Percentiles rank a stretch among this genome's conserved stretches.
These are phyloP conservation scores for Aurifilum marmelostoma DNA, from an alignment of 2,329 filamentous ascomycete species.

Conservation along the genomic window DNA sequence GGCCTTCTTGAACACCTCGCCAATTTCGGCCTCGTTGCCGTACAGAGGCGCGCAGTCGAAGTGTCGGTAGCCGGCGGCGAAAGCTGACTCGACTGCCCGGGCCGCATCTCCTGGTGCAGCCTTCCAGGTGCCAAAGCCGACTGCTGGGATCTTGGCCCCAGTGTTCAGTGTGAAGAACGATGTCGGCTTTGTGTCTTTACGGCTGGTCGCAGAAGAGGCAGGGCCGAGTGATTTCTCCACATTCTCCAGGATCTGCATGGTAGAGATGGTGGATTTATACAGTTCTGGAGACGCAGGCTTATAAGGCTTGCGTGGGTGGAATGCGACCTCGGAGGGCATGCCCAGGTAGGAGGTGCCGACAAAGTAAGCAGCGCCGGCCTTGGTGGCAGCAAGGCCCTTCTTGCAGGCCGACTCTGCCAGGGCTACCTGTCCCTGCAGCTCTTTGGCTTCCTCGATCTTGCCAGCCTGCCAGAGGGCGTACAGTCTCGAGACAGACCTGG, in stretches of 20 bases:
- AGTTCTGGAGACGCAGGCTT: not conserved
- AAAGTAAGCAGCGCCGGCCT: conserved; percentile 43
- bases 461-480: conserved; percentile 47
- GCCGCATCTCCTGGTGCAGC: conserved; percentile 20
- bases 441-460: conserved; percentile 41
- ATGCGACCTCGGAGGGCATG: not conserved
- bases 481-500: conserved; percentile 44
- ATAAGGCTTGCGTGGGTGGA: not conserved
- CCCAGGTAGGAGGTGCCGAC: not conserved
- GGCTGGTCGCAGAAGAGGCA: not conserved
- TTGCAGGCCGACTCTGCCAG: conserved; percentile 56
- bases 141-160: conserved; percentile 12
- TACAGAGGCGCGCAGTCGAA: conserved; percentile 51
- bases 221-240: not conserved
- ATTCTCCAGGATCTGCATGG: not conserved
- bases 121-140: conserved; percentile 24
- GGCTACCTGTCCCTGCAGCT: conserved; percentile 47
- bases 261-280: not conserved
- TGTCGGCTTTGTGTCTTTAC: not conserved
- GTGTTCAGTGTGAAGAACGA: conserved; percentile 12
- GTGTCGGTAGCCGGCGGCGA: conserved; percentile 56
- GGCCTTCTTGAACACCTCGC: conserved; percentile 34
- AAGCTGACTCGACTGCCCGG: conserved; percentile 39
- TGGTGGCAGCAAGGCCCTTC: conserved; percentile 52
- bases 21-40: conserved; percentile 35